Evolutionary conservation across 257 asterid genomes (phyloP).

Genomic region (Leonotis leonurus): DNA sequence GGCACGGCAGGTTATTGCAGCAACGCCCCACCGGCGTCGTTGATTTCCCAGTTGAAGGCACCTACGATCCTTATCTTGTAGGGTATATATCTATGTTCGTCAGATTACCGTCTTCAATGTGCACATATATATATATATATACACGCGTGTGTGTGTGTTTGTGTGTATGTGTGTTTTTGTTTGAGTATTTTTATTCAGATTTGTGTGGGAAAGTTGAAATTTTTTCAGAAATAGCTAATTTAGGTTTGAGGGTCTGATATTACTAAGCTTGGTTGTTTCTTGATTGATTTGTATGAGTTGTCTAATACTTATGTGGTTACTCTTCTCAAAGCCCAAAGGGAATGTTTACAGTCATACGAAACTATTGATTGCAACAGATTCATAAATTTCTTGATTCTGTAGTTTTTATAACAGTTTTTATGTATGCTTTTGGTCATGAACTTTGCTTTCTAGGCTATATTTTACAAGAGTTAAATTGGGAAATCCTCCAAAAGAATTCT

Average conservation of each 20-base stretch:
- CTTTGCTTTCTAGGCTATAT: slow-evolving; percentile 60
- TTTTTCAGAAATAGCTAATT: too few relatives aligned
- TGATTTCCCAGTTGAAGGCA: slow-evolving; percentile 80
- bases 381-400: neutral
- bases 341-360: neutral
- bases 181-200: neutral
- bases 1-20: slow-evolving; percentile 82
- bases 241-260: neutral
- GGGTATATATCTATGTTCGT: slow-evolving; percentile 44
- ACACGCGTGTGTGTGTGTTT: too few relatives aligned
- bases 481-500: slow-evolving; percentile 83
- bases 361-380: neutral
- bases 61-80: slow-evolving; percentile 82
- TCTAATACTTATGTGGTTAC: neutral
- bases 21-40: slow-evolving; percentile 52
- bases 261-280: neutral
- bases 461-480: slow-evolving; percentile 79
- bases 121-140: too few relatives aligned
- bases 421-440: slow-evolving; percentile 1
- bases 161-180: neutral
- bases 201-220: neutral
- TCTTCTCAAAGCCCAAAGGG: too few relatives aligned
- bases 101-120: neutral
- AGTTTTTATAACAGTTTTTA: slow-evolving; percentile 3
- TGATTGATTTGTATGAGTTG: neutral